Base-by-base conservation (phyloP, 441 rosid genomes). In the Mallotus repandus region DNA sequence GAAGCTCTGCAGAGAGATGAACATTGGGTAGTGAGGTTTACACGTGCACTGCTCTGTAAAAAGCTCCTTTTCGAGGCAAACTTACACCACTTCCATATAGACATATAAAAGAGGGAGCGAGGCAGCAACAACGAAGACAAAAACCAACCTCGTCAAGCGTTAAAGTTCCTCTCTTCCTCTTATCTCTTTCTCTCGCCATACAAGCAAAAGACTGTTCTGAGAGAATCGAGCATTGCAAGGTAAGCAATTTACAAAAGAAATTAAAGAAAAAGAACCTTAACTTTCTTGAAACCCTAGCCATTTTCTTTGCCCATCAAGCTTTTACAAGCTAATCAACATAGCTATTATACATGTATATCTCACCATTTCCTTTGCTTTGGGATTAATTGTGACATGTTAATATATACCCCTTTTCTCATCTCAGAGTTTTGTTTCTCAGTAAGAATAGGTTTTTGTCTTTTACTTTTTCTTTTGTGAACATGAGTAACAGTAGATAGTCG, bases 31-130 rank as follows among this genome's bases (percentile, higher is more conserved):
- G 74, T 82, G 86, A 69, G 81, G 55, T 50, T 80, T 72, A 78
- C 87, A 87, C 81, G 86, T 84, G 91, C 83, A 63, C 76, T 82
- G 77, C 84, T 69, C 85, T 80, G 82, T 71, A 69, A 74, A 12
- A 72, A 76, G 77, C 74, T 82, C 83, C 58, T 87, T 87, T 81
- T 75, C 87, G 81, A 85, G 87, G 88, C 80, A 71, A 41, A 78
- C 57, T 62, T 63, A 35, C 68, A 46, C 69, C 73, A 38, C 41
- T 38, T 38, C 7, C 41, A 38, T 38, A 38, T 38, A 38, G 7
- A 38, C 73, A 75, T 73, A 38, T 61, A 63, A 63, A 69, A 78
- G 68, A 50, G 74, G 9, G 35, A 48, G 10, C 65, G 25, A 41
- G 41, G 50, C 65, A 35, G 46, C 71, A 72, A 41, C 68, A 69